A percentile compares a stretch with the other conserved stretches of the same genome.
These are phyloP conservation scores for Backusella sp. DNA, from an alignment of 192 early-diverging fungal species.

Conservation along the genomic window DNA sequence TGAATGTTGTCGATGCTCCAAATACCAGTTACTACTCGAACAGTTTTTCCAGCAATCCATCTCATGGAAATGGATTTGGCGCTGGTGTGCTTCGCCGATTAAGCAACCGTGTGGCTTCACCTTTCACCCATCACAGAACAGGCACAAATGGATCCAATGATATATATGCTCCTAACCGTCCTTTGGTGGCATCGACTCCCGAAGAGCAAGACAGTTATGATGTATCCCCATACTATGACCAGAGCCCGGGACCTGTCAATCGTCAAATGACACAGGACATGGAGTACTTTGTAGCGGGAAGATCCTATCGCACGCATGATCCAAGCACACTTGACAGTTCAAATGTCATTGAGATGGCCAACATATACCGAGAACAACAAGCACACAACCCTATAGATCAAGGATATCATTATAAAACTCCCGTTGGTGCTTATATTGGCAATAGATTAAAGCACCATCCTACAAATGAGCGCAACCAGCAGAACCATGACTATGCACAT, in stretches of 20 bases:
- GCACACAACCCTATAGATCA: neutral
- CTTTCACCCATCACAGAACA: neutral
- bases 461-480: neutral
- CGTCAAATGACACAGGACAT: neutral
- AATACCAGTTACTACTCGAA: neutral
- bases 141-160: neutral
- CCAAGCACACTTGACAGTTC: neutral
- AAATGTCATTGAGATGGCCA: conserved; percentile 15
- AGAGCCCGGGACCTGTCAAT: neutral
- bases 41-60: neutral
- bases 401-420: neutral
- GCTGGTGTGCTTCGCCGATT: neutral
- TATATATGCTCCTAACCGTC: conserved; percentile 2
- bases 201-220: neutral
- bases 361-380: neutral
- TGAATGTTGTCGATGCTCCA: neutral
- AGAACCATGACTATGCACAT: conserved; percentile 5
- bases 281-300: conserved; percentile 13
- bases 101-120: neutral
- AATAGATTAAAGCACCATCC: neutral
- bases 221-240: neutral
- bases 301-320: conserved; percentile 6
- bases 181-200: neutral
- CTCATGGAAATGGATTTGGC: neutral
- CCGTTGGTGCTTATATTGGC: neutral